These are phyloP conservation scores for Kokia cookei DNA, from an alignment of 441 rosid genomes.

Conservation along the genomic window DNA sequence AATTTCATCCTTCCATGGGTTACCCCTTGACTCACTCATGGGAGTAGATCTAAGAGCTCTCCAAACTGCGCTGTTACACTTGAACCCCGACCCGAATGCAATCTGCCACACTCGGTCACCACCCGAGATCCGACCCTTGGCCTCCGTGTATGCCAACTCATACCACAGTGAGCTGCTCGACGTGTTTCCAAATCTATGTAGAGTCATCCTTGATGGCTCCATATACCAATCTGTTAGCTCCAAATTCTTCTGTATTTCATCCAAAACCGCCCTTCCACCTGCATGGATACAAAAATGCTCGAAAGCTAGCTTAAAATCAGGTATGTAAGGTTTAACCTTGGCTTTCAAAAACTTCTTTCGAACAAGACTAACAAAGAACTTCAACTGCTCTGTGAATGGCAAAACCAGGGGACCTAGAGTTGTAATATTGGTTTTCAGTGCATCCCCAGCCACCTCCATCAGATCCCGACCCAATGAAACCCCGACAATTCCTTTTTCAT, in stretches of 20 bases:
- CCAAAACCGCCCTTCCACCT: constrained; percentile 88
- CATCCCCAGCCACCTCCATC: constrained; percentile 78
- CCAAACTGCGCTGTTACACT: constrained; percentile 91
- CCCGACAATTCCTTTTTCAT: constrained; percentile 52
- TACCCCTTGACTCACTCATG: constrained; percentile 32
- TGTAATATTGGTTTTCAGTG: constrained; percentile 73
- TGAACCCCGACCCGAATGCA: constrained; percentile 94
- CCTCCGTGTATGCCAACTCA: constrained; percentile 75
- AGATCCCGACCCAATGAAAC: constrained; percentile 70
- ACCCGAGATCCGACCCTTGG: constrained; percentile 60
- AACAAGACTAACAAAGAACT: constrained; percentile 50
- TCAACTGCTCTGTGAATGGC: constrained; percentile 67
- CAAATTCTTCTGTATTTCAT: constrained; percentile 74
- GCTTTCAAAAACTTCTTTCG: constrained; percentile 53
- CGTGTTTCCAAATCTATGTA: constrained; percentile 83
- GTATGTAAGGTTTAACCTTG: constrained; percentile 69
- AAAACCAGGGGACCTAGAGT: constrained; percentile 81
- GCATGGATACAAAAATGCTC: constrained; percentile 92
- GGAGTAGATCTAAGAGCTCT: constrained; percentile 47
- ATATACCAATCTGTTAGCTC: constrained; percentile 70
- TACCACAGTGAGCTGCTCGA: constrained; percentile 95
- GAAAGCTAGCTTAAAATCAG: constrained; percentile 73
- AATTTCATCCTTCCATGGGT: constrained; percentile 65
- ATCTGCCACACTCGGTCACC: constrained; percentile 95
- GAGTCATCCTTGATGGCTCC: constrained; percentile 90